phyloP scores from a whole-genome alignment of 305 asterid species.

The Stenogyne calaminthoides region DNA sequence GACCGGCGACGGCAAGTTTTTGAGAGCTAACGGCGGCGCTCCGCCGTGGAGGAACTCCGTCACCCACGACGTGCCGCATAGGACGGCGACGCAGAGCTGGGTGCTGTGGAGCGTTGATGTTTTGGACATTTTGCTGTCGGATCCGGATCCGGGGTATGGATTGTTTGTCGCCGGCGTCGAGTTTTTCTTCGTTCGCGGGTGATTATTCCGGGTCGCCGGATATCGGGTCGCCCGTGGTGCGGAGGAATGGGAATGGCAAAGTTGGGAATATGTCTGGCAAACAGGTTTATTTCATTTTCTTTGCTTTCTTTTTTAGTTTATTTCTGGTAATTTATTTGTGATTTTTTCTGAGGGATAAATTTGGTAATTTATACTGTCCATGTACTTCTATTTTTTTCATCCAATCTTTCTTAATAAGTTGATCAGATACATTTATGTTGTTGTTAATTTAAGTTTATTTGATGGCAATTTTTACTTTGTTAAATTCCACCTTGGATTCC shows the following conservation, averaged over 20 bases:
- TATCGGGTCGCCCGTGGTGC: conserved; percentile 35
- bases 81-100: conserved; percentile 69
- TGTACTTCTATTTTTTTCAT: neutral
- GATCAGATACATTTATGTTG: neutral
- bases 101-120: conserved; percentile 65
- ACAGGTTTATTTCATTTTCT: conserved; percentile 29
- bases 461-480: neutral
- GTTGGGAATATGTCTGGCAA: conserved; percentile 19
- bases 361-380: neutral
- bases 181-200: conserved; percentile 36
- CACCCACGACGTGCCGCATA: conserved; percentile 63
- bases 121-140: conserved; percentile 47
- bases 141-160: conserved; percentile 32
- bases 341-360: neutral
- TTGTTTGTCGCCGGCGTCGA: conserved; percentile 29
- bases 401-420: neutral
- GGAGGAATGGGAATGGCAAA: neutral
- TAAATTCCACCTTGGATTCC: conserved; percentile 1
- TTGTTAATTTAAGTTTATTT: neutral
- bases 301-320: conserved; percentile 16
- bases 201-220: conserved; percentile 46
- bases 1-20: conserved; percentile 51
- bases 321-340: conserved; percentile 28
- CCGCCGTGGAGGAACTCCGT: conserved; percentile 72
- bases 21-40: conserved; percentile 64